Evolutionary conservation across 73 alveolate genomes (phyloP), one percentile per base, ranked within the genome.

Genomic region (Uronychia binucleata): DNA sequence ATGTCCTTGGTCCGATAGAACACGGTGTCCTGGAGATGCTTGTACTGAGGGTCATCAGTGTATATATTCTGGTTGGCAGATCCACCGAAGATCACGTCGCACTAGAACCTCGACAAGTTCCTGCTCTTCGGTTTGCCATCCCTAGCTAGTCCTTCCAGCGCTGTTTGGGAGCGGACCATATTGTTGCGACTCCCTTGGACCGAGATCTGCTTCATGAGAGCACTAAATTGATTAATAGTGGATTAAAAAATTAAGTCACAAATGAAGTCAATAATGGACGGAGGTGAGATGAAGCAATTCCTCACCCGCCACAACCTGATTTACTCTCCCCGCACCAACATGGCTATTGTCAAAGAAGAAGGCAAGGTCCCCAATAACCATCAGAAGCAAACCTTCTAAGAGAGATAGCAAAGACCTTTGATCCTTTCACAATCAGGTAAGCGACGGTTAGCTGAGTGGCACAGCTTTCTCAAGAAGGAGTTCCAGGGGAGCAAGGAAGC

Each of bases 321-420:
- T 8, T 86, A 77, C 60, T 86, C 92, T 31, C 92, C 92, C 32
- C 14, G 92, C 13, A 86, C 92, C 25, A 34, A 57, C n/a, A 77
- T 86, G n/a, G 30, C 88, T 28, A 46, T 79, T 26, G 31, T 57
- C n/a, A 77, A 84, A 58, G 92, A 86, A 33, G 77, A 57, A 34
- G 85, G 80, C 46, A 46, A 27, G 67, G 19, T 46, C 32, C 67
- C 57, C 77, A 30, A 67, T 28, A 1, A n/a, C 32, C 32, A 25
- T 1, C 78, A 77, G 97, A 92, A 46, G 97, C 85, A 30, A 88
- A 91, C 0, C 78, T 89, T 25, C 74, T 92, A 46, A 88, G 88
- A 30, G 94, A 92, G 58, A 46, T 94, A 34, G 92, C 96, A 19
- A 90, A 93, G 84, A 94, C 93, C 59, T 94, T 94, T 59, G 98